Base-by-base conservation (phyloP, 371 early-diverging fungal genomes). In the Polyrhizophydium stewartii region DNA sequence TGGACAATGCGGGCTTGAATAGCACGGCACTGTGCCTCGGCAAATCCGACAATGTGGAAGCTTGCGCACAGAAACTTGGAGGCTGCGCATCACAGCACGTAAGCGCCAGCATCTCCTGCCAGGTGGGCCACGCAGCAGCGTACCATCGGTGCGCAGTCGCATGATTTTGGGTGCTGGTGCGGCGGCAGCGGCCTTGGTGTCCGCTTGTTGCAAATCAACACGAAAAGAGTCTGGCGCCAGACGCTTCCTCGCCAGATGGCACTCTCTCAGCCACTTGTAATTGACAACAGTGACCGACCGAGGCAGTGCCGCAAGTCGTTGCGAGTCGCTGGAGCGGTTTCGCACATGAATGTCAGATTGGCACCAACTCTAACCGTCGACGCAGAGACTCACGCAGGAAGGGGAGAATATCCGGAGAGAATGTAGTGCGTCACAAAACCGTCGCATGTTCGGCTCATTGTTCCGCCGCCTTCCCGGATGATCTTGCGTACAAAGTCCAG, bases 391-490 rank as follows among this genome's bases (percentile, higher is more conserved):
- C 45, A 45, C 45, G 5, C 19, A 9, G 45, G 19, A 3, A 19
- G 2, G 7, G 47, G 47, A 5, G 5, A 12, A 2, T 41, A 9
- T 21, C 47, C 38, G 6, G 58, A 37, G 16, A 56, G 22, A 25
- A 69, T 33, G 28, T 43, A 62, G 43, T 69, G 70, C n/a, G 70
- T 66, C 12, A 64, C 64, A 41, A 61, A 58, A 10, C 55, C 50
- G 47, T 62, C 65, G 40, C 41, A 61, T 1, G 59, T 50, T 10
- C 35, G 17, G 16, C 43, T 33, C 30, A 69, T 41, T 40, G 40
- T 31, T 16, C 63, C 70, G 12, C 70, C 66, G 19, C 60, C 66
- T 16, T 60, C 58, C 10, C 66, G 62, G 19, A 63, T 46, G 21
- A 60, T 53, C 28, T 59, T 66, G 24, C 56, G 57, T 2, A 67